A percentile compares a stretch with the other conserved stretches of the same genome.
phyloP scores from a whole-genome alignment of 2,329 filamentous ascomycete species.

The Fusarium pininemorale region DNA sequence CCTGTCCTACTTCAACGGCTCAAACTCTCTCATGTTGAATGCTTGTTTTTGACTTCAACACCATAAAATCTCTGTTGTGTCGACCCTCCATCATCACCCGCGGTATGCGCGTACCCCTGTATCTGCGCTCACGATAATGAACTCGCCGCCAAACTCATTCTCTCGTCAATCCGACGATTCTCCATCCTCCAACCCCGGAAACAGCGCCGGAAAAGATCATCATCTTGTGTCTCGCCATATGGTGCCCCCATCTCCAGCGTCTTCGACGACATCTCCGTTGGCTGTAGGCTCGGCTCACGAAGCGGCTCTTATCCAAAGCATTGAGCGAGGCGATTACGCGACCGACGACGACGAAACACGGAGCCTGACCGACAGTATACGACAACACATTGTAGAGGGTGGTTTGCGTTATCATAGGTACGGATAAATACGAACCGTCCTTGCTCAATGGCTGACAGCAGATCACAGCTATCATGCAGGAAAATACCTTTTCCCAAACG shows the following conservation, averaged over 20 bases:
- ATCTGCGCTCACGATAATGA: conserved; percentile 25
- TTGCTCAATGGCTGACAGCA: not conserved
- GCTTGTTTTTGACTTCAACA: not conserved
- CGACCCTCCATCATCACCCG: not conserved
- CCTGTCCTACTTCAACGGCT: not conserved
- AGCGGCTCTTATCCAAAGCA: conserved; percentile 43
- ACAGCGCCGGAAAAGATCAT: not conserved
- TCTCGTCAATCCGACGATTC: conserved; percentile 5
- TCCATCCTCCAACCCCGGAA: not conserved
- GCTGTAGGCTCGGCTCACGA: conserved; percentile 46
- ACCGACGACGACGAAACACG: conserved; percentile 49
- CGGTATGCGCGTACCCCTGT: conserved; percentile 16
- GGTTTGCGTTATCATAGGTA: conserved; percentile 49
- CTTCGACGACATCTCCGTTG: conserved; percentile 41
- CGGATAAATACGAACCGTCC: not conserved
- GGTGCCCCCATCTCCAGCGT: conserved; percentile 41
- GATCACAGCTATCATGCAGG: conserved; percentile 50
- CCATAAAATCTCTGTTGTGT: not conserved
- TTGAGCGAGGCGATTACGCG: conserved; percentile 47
- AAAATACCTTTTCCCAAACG: conserved; percentile 55
- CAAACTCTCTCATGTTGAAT: not conserved
- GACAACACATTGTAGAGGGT: conserved; percentile 54
- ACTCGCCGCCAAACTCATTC: conserved; percentile 41
- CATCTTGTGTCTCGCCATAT: not conserved
- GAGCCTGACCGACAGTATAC: conserved; percentile 55